Base-by-base conservation (phyloP, 2,329 filamentous ascomycete genomes). In the Laburnicola sp. region DNA sequence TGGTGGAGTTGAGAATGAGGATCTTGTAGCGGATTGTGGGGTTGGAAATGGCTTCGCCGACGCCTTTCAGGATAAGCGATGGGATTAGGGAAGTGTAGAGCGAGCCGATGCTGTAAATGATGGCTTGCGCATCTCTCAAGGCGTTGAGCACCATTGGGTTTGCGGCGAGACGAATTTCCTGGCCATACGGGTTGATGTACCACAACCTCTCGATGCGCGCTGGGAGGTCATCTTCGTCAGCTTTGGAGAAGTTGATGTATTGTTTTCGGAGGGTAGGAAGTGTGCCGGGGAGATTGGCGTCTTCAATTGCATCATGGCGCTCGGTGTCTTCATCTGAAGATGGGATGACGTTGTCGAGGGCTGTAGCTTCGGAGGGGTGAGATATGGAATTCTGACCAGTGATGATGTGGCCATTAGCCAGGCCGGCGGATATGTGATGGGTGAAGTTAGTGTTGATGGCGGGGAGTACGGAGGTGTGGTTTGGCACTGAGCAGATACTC, bases 171-270 rank as follows among this genome's bases (percentile, higher is more conserved):
- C 86, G 84, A 60, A 97, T 97, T 73, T 97, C 92, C 69, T 97
- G 91, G n/a, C 93, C 93, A 71, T 97, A 97, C 0, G 93, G 93
- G 66, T 97, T 97, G 76, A 97, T 97, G 76, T 97, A 97, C 91
- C 91, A 97, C 28, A 97, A 81, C 2, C 92, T 78, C 48, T 86
- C 80, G 60, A 97, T 96, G 26, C 89, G 82, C 0, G 87, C 81
- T 0, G 89, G 82, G 1, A 97, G 78, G 48, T 93, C 89, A 54
- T 89, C 84, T 56, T 91, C 86, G 34, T 83, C 79, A 2, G 63
- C 58, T 74, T 97, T 97, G 65, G 82, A 87, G 69, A 96, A 95
- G 3, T 80, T 78, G 53, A 97, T 91, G 56, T 95, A 89, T 44
- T 88, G 89, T 50, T 88, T 86, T 5, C 92, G 82, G 1, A 97